Evolutionary conservation across 192 early-diverging fungal species (phyloP).

Genomic region (Mortierella alpina): DNA sequence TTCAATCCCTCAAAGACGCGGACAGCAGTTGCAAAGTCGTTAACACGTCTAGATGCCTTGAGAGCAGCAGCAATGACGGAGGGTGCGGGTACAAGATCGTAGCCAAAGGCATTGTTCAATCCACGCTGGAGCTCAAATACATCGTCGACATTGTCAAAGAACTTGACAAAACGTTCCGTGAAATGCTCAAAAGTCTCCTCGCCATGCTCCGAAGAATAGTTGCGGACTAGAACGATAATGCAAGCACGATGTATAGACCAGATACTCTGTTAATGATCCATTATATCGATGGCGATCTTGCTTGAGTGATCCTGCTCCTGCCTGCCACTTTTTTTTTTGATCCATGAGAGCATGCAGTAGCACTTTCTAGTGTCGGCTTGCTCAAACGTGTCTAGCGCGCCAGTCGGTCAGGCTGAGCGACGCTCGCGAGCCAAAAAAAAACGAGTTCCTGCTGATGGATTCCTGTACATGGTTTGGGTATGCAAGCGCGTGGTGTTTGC

Average conservation of each 20-base stretch:
- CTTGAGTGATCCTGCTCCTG: not conserved
- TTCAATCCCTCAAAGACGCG: slow-evolving; percentile 96
- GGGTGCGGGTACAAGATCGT: slow-evolving; percentile 94
- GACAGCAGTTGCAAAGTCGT: slow-evolving; percentile 93
- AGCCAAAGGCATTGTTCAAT: slow-evolving; percentile 97
- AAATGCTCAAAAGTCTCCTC: slow-evolving; percentile 85
- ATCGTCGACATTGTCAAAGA: slow-evolving; percentile 91
- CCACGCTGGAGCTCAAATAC: slow-evolving; percentile 98
- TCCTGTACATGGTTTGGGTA: too few species aligned
- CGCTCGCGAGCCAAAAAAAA: too few species aligned
- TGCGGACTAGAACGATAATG: slow-evolving; percentile 19
- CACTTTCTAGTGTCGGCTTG: too few species aligned
- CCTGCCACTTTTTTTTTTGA: too few species aligned
- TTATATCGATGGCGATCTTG: not conserved
- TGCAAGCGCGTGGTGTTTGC: too few species aligned
- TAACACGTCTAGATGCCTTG: slow-evolving; percentile 90
- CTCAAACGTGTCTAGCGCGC: too few species aligned
- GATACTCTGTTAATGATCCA: not conserved
- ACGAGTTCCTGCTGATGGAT: too few species aligned
- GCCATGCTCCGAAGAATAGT: slow-evolving; percentile 67
- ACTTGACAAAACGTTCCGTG: slow-evolving; percentile 83
- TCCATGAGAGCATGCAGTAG: too few species aligned
- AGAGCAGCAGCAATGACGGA: slow-evolving; percentile 91
- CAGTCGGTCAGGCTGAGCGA: too few species aligned
- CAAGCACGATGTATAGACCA: not conserved